Conservation (phyloP, 176 grass and related monocot genomes). For the Phoenix dactylifera region DNA sequence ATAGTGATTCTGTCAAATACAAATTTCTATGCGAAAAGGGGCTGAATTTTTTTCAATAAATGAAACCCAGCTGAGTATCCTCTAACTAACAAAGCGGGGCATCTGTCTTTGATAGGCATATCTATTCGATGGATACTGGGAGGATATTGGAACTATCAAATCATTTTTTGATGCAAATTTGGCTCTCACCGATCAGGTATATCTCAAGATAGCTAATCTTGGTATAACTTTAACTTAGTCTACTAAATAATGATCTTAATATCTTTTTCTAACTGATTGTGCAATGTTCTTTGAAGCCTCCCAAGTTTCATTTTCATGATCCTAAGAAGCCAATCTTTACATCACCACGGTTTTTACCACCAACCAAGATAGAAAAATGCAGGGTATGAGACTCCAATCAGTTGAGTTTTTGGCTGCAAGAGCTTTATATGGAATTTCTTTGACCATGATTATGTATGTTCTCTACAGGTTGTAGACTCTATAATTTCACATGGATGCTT, state of each 20-base stretch:
- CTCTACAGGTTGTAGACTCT: slow-evolving; percentile 50
- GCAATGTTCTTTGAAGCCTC: slow-evolving; percentile 30
- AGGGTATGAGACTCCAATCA: slow-evolving; percentile 31
- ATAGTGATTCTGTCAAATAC: too few relatives aligned
- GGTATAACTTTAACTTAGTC: background rate
- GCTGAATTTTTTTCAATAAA: too few relatives aligned
- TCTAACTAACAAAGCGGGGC: too few relatives aligned
- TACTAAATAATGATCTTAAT: too few relatives aligned
- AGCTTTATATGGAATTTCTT: too few relatives aligned
- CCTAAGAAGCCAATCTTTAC: slow-evolving; percentile 65
- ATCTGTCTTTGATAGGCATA: background rate
- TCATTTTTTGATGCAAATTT: slow-evolving; percentile 84
- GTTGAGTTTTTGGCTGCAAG: background rate
- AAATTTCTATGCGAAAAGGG: too few relatives aligned
- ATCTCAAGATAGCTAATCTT: background rate
- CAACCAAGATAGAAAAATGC: slow-evolving; percentile 69
- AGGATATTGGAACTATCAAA: slow-evolving; percentile 81
- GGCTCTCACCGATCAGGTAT: slow-evolving; percentile 65
- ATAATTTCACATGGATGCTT: slow-evolving; percentile 86
- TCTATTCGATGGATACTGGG: slow-evolving; percentile 78
- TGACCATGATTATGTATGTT: too few relatives aligned
- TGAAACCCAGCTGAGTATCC: too few relatives aligned
- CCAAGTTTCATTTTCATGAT: slow-evolving; percentile 72
- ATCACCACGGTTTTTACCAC: slow-evolving; percentile 64
- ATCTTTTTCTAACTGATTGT: background rate